Percentiles rank a stretch among this genome's conserved stretches.
Conservation (phyloP, 768 basidiomycete genomes). For the Pilatotrama ljubarskyi region DNA sequence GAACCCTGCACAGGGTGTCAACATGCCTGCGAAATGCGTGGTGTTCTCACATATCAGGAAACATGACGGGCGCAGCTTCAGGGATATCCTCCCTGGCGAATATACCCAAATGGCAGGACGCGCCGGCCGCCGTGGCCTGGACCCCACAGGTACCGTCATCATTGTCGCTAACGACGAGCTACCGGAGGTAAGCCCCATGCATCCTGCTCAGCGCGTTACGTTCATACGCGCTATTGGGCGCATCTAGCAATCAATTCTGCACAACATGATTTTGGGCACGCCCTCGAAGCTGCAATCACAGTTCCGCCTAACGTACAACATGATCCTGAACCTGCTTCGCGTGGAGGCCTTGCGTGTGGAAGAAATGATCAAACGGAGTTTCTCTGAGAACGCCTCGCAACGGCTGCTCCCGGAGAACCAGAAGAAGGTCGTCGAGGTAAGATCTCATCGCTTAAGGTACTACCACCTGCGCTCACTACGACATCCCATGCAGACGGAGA, state of each 20-base stretch:
- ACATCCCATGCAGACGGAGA: constrained; percentile 60
- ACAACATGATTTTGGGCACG: constrained; percentile 91
- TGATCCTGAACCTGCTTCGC: constrained; percentile 95
- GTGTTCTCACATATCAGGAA: constrained; percentile 95
- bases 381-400: constrained; percentile 97
- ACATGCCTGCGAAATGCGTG: constrained; percentile 98
- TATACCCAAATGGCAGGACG: constrained; percentile 99
- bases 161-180: constrained; percentile 81
- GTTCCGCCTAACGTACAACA: constrained; percentile 97
- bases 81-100: constrained; percentile 87
- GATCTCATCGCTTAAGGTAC: constrained; percentile 25
- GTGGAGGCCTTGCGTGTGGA: constrained; percentile 96
- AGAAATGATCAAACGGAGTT: constrained; percentile 99
- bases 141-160: constrained; percentile 94
- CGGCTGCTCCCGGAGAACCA: constrained; percentile 91
- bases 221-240: background rate
- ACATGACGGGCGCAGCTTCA: constrained; percentile 91
- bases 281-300: constrained; percentile 93
- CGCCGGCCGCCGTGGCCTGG: constrained; percentile 93
- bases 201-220: background rate
- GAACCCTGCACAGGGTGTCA: constrained; percentile 74
- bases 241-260: constrained; percentile 66
- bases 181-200: constrained; percentile 65
- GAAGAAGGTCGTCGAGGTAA: constrained; percentile 79
- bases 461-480: background rate